A percentile compares a stretch with the other conserved stretches of the same genome.
These are phyloP conservation scores for Aspergillus luchuensis DNA, from an alignment of 2,329 filamentous ascomycete species.

Conservation along the genomic window DNA sequence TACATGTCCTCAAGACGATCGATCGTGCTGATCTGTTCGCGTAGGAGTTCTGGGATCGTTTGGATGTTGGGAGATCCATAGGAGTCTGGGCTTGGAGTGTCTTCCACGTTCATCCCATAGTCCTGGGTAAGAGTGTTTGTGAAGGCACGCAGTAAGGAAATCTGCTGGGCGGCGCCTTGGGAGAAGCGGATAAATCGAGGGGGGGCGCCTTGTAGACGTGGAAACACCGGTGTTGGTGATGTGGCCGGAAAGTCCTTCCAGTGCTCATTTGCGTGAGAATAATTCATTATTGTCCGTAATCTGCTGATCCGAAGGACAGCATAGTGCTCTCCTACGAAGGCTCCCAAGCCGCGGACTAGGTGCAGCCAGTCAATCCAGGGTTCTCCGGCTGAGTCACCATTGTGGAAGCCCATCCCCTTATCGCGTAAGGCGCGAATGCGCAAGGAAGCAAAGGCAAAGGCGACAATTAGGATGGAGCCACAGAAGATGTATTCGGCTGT, in stretches of 20 bases:
- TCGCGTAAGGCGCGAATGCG: not conserved
- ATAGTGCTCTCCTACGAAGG: not conserved
- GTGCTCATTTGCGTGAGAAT: not conserved
- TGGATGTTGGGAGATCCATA: not conserved
- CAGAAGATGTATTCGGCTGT: constrained; percentile 18
- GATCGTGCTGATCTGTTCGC: not conserved
- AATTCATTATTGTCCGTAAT: not conserved
- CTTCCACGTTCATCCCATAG: too few species aligned
- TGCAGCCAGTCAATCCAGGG: constrained; percentile 5
- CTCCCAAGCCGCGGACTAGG: constrained; percentile 1
- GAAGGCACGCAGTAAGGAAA: too few species aligned
- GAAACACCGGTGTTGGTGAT: not conserved
- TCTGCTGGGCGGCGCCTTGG: too few species aligned
- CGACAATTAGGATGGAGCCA: constrained; percentile 23
- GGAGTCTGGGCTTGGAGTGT: too few species aligned
- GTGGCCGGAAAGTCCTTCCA: not conserved
- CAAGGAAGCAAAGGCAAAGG: constrained; percentile 25
- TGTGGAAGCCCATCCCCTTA: not conserved
- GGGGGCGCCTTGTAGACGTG: too few species aligned
- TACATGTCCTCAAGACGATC: constrained; percentile 10
- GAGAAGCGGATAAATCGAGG: too few species aligned
- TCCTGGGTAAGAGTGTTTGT: too few species aligned
- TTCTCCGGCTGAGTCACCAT: not conserved
- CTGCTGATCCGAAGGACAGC: not conserved
- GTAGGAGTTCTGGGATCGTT: not conserved